Evolutionary conservation across 768 basidiomycete genomes (phyloP).

Genomic region (Neoboletus brunneissimus): DNA sequence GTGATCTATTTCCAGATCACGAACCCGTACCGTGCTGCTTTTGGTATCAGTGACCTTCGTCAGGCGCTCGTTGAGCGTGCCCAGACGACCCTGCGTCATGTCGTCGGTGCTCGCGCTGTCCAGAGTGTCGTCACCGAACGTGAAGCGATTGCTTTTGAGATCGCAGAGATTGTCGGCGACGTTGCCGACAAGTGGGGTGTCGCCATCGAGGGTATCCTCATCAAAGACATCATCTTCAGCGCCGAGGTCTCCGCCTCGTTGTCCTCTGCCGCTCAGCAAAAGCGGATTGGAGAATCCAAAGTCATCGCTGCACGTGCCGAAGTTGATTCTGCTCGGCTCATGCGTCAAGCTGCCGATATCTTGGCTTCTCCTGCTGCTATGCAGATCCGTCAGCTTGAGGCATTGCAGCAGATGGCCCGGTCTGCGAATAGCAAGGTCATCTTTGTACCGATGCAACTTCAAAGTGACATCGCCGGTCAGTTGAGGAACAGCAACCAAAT

Average conservation of each 20-base stretch:
- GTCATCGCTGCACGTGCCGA: slow-evolving; percentile 95
- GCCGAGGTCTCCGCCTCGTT: slow-evolving; percentile 86
- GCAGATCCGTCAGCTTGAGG: slow-evolving; percentile 97
- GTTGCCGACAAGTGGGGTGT: slow-evolving; percentile 97
- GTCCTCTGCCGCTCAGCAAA: slow-evolving; percentile 94
- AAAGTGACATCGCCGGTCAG: slow-evolving; percentile 64
- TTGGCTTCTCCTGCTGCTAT: slow-evolving; percentile 93
- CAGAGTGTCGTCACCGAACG: slow-evolving; percentile 96
- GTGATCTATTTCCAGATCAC: slow-evolving; percentile 91
- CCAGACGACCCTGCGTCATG: slow-evolving; percentile 95
- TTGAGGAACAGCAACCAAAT: slow-evolving; percentile 28
- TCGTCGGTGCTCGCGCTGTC: slow-evolving; percentile 93
- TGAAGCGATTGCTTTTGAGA: slow-evolving; percentile 94
- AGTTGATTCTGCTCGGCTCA: slow-evolving; percentile 91
- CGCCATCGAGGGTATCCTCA: slow-evolving; percentile 91
- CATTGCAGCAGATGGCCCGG: slow-evolving; percentile 93
- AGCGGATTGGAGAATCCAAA: slow-evolving; percentile 94
- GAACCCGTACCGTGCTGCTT: slow-evolving; percentile 91
- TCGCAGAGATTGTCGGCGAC: slow-evolving; percentile 92
- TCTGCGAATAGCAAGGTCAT: slow-evolving; percentile 86
- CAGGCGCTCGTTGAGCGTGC: slow-evolving; percentile 81
- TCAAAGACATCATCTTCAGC: slow-evolving; percentile 93
- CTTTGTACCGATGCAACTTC: slow-evolving; percentile 91
- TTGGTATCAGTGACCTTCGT: slow-evolving; percentile 88
- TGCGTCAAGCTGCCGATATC: slow-evolving; percentile 97